These are phyloP conservation scores for Wallacemonas collosoma DNA, from an alignment of 208 protist genomes.

Conservation along the genomic window DNA sequence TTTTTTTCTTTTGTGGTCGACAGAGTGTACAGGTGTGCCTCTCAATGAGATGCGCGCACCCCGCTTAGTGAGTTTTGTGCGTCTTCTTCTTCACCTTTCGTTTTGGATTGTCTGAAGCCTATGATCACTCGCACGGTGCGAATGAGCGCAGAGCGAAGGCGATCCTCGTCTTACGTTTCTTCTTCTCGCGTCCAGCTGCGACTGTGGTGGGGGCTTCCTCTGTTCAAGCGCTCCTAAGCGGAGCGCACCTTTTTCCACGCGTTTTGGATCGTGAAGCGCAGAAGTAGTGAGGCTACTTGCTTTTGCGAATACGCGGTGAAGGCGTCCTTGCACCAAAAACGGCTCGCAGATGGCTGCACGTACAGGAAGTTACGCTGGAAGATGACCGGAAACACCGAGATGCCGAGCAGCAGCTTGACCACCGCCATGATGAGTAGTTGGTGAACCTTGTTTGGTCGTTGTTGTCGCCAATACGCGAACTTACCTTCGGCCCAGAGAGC, in stretches of 20 bases:
- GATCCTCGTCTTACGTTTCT: too few relatives aligned
- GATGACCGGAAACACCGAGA: constrained; percentile 66
- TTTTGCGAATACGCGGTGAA: constrained; percentile 66
- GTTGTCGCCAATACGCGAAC: constrained; percentile 36
- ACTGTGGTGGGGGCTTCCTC: too few relatives aligned
- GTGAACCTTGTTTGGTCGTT: constrained; percentile 24
- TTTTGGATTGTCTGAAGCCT: too few relatives aligned
- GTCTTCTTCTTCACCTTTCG: too few relatives aligned
- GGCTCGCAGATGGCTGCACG: constrained; percentile 42
- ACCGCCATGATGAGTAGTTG: constrained; percentile 51
- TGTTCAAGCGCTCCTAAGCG: neutral
- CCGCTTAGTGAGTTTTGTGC: too few relatives aligned
- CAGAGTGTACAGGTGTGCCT: too few relatives aligned
- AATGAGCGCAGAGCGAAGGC: too few relatives aligned
- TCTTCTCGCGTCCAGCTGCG: too few relatives aligned
- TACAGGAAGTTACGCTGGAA: constrained; percentile 61
- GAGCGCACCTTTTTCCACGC: constrained; percentile 31
- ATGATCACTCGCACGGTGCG: too few relatives aligned
- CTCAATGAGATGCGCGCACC: too few relatives aligned
- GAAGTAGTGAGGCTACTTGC: constrained; percentile 48
- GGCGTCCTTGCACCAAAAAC: constrained; percentile 40
- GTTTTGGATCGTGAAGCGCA: constrained; percentile 51
- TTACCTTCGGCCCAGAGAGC: constrained; percentile 39
- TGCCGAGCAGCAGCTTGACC: constrained; percentile 54
- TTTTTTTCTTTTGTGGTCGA: too few relatives aligned